These are phyloP conservation scores for Rutstroemia sp. DNA, from an alignment of 2,329 filamentous ascomycete species.

Conservation along the genomic window DNA sequence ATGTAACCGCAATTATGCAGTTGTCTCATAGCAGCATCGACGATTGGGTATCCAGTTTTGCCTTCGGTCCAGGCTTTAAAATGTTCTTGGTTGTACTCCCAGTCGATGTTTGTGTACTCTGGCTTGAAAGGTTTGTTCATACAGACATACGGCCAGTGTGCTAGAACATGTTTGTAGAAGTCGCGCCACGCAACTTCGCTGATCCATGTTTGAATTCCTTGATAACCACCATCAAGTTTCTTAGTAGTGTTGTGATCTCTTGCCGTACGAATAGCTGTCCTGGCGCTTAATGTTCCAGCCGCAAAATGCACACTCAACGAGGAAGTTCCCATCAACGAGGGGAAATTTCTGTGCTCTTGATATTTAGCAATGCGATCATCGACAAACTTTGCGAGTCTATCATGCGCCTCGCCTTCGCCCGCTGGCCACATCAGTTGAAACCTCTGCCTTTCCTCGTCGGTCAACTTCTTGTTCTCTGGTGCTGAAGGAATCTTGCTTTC, in stretches of 20 bases:
- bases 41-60: conserved; percentile 71
- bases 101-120: conserved; percentile 73
- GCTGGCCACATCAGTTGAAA: conserved; percentile 61
- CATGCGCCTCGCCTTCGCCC: conserved; percentile 64
- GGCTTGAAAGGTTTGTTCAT: conserved; percentile 78
- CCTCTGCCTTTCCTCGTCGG: conserved; percentile 48
- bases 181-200: conserved; percentile 81
- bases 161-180: conserved; percentile 81
- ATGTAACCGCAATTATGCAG: conserved; percentile 62
- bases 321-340: conserved; percentile 56
- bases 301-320: conserved; percentile 65
- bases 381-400: conserved; percentile 60
- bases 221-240: conserved; percentile 57
- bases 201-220: conserved; percentile 68
- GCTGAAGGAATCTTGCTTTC: conserved; percentile 50
- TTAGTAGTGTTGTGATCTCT: conserved; percentile 54
- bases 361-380: conserved; percentile 56
- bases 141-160: conserved; percentile 77
- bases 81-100: conserved; percentile 65
- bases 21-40: conserved; percentile 83
- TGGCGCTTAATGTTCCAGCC: conserved; percentile 58
- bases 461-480: conserved; percentile 56
- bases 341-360: conserved; percentile 56
- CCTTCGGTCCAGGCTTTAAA: conserved; percentile 72
- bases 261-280: conserved; percentile 59